Conservation (phyloP, 2,329 filamentous ascomycete species). For the Aureobasidium subglaciale region DNA sequence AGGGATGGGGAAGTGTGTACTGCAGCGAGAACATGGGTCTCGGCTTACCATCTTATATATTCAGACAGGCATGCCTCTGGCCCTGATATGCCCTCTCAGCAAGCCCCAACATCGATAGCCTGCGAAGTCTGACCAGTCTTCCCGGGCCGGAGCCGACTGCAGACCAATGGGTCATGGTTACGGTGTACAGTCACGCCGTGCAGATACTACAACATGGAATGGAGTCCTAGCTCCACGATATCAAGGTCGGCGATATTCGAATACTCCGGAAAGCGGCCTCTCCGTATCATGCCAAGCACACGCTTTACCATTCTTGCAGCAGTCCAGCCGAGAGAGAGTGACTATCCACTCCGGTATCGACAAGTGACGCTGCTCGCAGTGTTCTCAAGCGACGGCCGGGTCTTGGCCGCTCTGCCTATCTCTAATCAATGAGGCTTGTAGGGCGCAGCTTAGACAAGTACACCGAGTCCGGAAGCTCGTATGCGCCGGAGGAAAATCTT, state of each 20-base stretch:
- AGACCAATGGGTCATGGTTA: neutral
- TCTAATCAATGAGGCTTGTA: neutral
- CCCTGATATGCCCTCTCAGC: neutral
- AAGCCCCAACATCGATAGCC: neutral
- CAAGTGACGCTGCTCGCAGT: neutral
- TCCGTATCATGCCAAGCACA: neutral
- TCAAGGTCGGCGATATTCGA: neutral
- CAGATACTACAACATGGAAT: neutral
- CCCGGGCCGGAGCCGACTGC: neutral
- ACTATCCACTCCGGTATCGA: neutral
- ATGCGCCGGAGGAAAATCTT: neutral
- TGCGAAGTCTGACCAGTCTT: neutral
- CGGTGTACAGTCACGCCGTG: neutral
- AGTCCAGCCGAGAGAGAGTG: neutral
- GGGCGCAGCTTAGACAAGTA: neutral
- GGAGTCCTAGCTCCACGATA: neutral
- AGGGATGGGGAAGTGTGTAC: neutral
- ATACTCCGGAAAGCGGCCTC: neutral
- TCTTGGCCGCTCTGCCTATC: conserved; percentile 10
- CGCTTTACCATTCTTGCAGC: neutral
- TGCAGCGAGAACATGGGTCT: neutral
- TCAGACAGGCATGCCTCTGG: neutral
- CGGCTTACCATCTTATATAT: neutral
- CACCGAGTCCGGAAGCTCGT: neutral
- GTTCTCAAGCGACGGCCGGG: neutral